Conservation (phyloP, 1,284 basidiomycete genomes). For the Xanthoconium separans region DNA sequence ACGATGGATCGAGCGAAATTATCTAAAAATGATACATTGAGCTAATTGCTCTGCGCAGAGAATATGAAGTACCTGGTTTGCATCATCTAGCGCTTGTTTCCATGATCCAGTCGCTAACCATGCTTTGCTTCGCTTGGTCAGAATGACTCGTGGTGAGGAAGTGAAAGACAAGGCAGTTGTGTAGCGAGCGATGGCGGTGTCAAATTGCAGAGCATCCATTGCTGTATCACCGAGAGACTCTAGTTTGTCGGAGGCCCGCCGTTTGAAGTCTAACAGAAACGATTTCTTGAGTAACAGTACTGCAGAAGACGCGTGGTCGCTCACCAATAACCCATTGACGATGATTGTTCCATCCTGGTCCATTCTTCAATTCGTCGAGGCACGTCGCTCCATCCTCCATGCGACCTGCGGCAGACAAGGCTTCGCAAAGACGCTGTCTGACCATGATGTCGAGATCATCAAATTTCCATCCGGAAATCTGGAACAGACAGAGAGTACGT, state of each 20-base stretch:
- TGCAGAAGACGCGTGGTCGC: too few species aligned
- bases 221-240: not conserved
- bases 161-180: not conserved
- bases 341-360: not conserved
- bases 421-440: not conserved
- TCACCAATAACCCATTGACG: not conserved
- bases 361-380: not conserved
- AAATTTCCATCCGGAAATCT: not conserved
- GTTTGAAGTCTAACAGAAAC: not conserved
- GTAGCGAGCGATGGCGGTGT: not conserved
- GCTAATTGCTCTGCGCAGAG: not conserved
- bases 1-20: not conserved
- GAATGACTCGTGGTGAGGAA: not conserved
- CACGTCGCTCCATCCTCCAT: not conserved
- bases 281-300: not conserved
- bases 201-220: not conserved
- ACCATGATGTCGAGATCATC: not conserved
- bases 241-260: not conserved
- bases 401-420: not conserved
- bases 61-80: not conserved
- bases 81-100: not conserved
- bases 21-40: not conserved
- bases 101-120: not conserved
- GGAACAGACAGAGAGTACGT: not conserved
- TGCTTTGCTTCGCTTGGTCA: not conserved